Evolutionary conservation across 768 basidiomycete genomes (phyloP).

Genomic region (Suillus tomentosus): DNA sequence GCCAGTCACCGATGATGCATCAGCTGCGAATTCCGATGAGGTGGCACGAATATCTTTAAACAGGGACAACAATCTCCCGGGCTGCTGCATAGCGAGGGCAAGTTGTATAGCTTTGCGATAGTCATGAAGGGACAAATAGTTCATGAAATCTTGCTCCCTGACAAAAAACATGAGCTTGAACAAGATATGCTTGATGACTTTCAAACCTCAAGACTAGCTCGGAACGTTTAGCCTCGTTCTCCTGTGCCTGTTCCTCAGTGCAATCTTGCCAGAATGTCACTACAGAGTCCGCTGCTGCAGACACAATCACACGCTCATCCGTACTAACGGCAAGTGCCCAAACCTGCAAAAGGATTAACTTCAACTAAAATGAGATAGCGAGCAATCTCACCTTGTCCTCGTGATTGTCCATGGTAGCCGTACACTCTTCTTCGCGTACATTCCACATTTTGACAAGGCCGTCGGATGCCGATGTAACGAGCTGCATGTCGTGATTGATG

Average conservation of each 20-base stretch:
- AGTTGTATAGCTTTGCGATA: slow-evolving; percentile 90
- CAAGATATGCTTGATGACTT: slow-evolving; percentile 14
- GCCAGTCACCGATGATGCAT: slow-evolving; percentile 58
- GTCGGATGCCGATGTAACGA: slow-evolving; percentile 90
- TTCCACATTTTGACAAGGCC: slow-evolving; percentile 97
- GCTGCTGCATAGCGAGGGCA: slow-evolving; percentile 91
- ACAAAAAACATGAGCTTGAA: slow-evolving; percentile 14
- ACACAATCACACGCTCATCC: slow-evolving; percentile 85
- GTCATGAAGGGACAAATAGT: slow-evolving; percentile 85
- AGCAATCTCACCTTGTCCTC: slow-evolving; percentile 81
- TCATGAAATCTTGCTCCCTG: slow-evolving; percentile 95
- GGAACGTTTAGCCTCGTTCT: slow-evolving; percentile 72
- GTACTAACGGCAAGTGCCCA: slow-evolving; percentile 89
- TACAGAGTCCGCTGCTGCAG: slow-evolving; percentile 94
- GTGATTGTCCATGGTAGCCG: slow-evolving; percentile 91
- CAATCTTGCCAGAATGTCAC: slow-evolving; percentile 97
- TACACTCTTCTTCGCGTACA: slow-evolving; percentile 83
- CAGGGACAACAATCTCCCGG: slow-evolving; percentile 78
- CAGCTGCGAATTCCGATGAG: slow-evolving; percentile 21
- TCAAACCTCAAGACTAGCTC: slow-evolving; percentile 80
- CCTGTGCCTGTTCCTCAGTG: slow-evolving; percentile 78
- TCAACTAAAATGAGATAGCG: slow-evolving; percentile 9
- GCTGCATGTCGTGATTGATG: slow-evolving; percentile 76
- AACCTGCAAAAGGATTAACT: slow-evolving; percentile 54
- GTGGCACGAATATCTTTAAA: slow-evolving; percentile 64